Conservation (phyloP, 2,329 filamentous ascomycete species). For the Albifimbria verrucaria region DNA sequence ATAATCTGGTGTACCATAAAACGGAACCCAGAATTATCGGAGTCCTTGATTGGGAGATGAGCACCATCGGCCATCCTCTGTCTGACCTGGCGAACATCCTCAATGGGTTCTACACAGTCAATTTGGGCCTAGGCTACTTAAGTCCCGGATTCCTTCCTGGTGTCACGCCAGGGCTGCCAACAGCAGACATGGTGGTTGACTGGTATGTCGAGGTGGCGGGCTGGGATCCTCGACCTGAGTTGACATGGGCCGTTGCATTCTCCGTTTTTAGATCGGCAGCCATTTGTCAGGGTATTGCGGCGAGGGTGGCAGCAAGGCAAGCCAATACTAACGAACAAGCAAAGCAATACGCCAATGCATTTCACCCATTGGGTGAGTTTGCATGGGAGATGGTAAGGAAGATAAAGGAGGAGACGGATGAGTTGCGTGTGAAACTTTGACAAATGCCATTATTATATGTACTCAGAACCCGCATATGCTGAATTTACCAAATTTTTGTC, state of each 20-base stretch:
- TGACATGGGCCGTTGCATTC: constrained; percentile 61
- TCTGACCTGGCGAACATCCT: constrained; percentile 6
- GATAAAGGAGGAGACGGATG: constrained; percentile 23
- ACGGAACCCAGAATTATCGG: constrained; percentile 9
- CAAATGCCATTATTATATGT: no score
- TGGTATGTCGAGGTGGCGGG: constrained; percentile 52
- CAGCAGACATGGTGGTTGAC: constrained; percentile 34
- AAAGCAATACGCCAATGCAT: constrained; percentile 64
- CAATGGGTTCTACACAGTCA: constrained; percentile 1
- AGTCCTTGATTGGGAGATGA: constrained; percentile 9
- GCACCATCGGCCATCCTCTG: constrained; percentile 9
- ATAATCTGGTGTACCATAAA: constrained; percentile 9
- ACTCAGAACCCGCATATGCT: no score
- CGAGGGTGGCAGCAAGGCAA: constrained; percentile 78
- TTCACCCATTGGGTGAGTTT: constrained; percentile 69
- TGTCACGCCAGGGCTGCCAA: constrained; percentile 60
- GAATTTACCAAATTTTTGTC: no score
- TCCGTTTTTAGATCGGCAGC: constrained; percentile 58
- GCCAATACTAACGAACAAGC: constrained; percentile 88
- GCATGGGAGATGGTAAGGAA: constrained; percentile 71
- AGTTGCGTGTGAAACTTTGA: constrained; percentile 17
- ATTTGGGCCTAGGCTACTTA: not conserved
- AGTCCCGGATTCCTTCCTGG: constrained; percentile 57
- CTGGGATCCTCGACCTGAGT: constrained; percentile 63
- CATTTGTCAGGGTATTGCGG: constrained; percentile 85